These are phyloP conservation scores for Collybiopsis confluens DNA, from an alignment of 768 basidiomycete genomes.

Conservation along the genomic window DNA sequence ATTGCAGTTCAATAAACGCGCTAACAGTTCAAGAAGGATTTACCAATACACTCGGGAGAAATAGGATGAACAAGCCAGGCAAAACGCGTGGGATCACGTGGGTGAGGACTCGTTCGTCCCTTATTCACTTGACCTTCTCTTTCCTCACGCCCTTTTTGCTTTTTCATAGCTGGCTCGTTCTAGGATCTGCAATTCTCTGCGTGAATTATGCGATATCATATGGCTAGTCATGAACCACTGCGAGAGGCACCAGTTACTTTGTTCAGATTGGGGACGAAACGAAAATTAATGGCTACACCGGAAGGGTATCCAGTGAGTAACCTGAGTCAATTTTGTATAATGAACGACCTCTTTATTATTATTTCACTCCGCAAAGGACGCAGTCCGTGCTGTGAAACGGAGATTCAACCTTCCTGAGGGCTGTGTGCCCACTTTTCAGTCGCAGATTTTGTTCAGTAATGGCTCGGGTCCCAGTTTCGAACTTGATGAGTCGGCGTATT, in stretches of 20 bases:
- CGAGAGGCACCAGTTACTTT: not conserved
- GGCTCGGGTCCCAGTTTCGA: not conserved
- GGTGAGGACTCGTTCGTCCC: too few species aligned
- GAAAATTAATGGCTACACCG: constrained; percentile 2
- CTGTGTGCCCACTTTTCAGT: not conserved
- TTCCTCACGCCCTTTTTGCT: too few species aligned
- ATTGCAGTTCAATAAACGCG: too few species aligned
- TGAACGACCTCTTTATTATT: not conserved
- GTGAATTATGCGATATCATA: not conserved
- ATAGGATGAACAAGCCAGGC: too few species aligned
- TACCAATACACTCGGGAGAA: too few species aligned
- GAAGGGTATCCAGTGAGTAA: not conserved
- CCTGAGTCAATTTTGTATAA: too few species aligned
- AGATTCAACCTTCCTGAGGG: not conserved
- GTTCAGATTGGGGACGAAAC: not conserved
- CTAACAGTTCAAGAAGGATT: too few species aligned
- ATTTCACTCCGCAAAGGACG: not conserved
- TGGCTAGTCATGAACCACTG: not conserved
- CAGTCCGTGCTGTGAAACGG: constrained; percentile 1
- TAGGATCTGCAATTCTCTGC: too few species aligned
- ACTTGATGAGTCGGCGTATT: constrained; percentile 1
- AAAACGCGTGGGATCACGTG: too few species aligned
- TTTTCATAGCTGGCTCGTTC: not conserved
- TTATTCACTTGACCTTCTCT: too few species aligned
- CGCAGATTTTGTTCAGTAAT: not conserved